These are phyloP conservation scores for Termitomyces sp. DNA, from an alignment of 768 basidiomycete genomes.

Conservation along the genomic window DNA sequence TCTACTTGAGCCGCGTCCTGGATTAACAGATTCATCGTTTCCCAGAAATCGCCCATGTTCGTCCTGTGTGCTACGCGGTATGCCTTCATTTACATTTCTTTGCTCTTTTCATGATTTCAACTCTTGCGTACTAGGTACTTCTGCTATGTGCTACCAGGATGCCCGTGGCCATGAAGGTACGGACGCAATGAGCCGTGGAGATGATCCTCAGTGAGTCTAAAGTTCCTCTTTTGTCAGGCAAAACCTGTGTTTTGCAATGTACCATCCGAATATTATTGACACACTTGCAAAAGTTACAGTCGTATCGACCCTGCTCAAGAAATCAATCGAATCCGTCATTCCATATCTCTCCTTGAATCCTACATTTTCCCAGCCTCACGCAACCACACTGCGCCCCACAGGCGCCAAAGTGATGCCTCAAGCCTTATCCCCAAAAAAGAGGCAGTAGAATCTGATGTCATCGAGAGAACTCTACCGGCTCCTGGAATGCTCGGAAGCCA, in stretches of 20 bases:
- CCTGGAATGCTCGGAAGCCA: constrained; percentile 68
- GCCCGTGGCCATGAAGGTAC: constrained; percentile 56
- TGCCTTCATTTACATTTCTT: constrained; percentile 16
- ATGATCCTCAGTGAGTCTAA: constrained; percentile 52
- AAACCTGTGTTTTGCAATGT: constrained; percentile 4
- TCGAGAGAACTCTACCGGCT: constrained; percentile 38
- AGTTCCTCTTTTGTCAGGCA: neutral
- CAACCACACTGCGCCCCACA: constrained; percentile 23
- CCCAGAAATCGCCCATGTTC: constrained; percentile 82
- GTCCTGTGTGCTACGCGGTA: constrained; percentile 79
- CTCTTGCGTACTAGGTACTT: constrained; percentile 50
- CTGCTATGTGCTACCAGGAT: constrained; percentile 77
- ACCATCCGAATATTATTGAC: constrained; percentile 8
- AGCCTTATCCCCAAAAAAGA: constrained; percentile 50
- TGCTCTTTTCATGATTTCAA: neutral
- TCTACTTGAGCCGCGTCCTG: constrained; percentile 9
- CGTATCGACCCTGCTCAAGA: constrained; percentile 62
- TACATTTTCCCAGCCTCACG: constrained; percentile 46
- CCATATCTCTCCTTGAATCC: constrained; percentile 60
- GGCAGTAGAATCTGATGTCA: constrained; percentile 37
- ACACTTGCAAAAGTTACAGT: constrained; percentile 25
- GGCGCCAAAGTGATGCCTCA: constrained; percentile 31
- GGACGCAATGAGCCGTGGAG: constrained; percentile 47
- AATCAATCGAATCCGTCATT: constrained; percentile 63
- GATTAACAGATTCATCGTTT: constrained; percentile 10